phyloP scores from a whole-genome alignment of 2,329 filamentous ascomycete genomes.

The Colletotrichum sp. region DNA sequence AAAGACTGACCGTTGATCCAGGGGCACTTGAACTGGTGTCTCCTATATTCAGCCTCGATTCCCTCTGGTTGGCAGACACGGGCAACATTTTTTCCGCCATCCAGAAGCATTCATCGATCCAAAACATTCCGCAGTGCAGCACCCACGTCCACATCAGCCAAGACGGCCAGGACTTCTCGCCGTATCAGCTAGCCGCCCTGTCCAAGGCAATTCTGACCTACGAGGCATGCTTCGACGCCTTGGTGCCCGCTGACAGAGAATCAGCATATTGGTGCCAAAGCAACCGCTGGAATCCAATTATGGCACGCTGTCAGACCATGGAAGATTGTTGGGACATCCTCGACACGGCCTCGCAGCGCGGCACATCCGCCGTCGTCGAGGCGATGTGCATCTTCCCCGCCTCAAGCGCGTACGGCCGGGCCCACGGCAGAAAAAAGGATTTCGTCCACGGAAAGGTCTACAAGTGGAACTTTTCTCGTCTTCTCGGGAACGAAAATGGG shows the following conservation, averaged over 20 bases:
- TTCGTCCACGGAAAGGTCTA: slow-evolving; percentile 44
- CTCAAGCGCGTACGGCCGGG: slow-evolving; percentile 32
- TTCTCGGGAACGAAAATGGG: slow-evolving; percentile 23
- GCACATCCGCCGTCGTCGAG: slow-evolving; percentile 27
- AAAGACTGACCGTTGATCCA: neutral
- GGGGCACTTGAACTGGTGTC: slow-evolving; percentile 41
- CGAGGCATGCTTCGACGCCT: slow-evolving; percentile 36
- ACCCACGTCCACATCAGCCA: slow-evolving; percentile 42
- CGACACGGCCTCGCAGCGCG: slow-evolving; percentile 23
- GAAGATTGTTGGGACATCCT: slow-evolving; percentile 28
- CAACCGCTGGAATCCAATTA: slow-evolving; percentile 31
- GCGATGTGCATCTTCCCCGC: slow-evolving; percentile 37
- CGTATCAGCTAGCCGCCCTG: slow-evolving; percentile 29
- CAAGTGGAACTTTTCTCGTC: slow-evolving; percentile 43
- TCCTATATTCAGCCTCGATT: slow-evolving; percentile 33
- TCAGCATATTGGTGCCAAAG: slow-evolving; percentile 40
- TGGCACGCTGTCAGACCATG: slow-evolving; percentile 23
- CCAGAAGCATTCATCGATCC: slow-evolving; percentile 27
- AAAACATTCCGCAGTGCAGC: slow-evolving; percentile 33
- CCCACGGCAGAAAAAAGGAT: slow-evolving; percentile 33
- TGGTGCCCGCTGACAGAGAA: slow-evolving; percentile 27
- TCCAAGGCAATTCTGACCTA: slow-evolving; percentile 37
- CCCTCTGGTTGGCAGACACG: slow-evolving; percentile 33
- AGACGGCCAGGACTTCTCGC: slow-evolving; percentile 11
- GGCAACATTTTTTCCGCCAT: slow-evolving; percentile 34